Base-by-base conservation (phyloP, 2,329 filamentous ascomycete genomes). In the Cladosporium velox region DNA sequence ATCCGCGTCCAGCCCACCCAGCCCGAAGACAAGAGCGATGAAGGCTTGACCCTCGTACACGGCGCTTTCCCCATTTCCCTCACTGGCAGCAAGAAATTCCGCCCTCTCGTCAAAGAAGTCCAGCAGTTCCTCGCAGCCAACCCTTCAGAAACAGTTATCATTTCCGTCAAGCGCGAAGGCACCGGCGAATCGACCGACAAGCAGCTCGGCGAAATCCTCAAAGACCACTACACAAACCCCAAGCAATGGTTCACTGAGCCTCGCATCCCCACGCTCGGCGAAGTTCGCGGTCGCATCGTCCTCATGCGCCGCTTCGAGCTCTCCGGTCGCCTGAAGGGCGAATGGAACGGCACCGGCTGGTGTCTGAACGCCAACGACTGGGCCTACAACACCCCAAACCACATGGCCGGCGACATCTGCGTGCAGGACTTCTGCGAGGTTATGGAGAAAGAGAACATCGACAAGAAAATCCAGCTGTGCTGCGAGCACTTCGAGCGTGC, bases 341-440 rank as follows among this genome's bases (percentile, higher is more conserved):
- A 85, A 73, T 82, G 85, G 78, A 79, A 80, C 28, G 84, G 84
- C 18, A 73, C 76, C 21, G 86, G 86, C 44, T 86, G 83, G 79
- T 85, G 85, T 24, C 82, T 90, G 52, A 83, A 89, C 72, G 87
- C 83, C 64, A 81, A 83, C 38, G 79, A 79, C 21, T 98, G 94
- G 94, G 92, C 91, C 0, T 91, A 97, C 79, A 98, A 98, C 79
- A 92, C 91, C 68, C 88, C 90, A 35, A 88, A 96, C 74, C 90
- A 91, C 65, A 83, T 83, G 38, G 88, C 88, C 72, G 92, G 91
- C 3, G 83, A 88, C 69, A 87, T 97, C 67, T 89, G 91, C 70
- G 89, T 98, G 51, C 95, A 98, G 80, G 95, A 98, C 81, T 97
- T 94, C 79, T 98, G 96, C 83, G 92, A 96, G 75, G 88, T 99